Evolutionary conservation across 208 protist species (phyloP), one percentile per base, ranked within the genome.

Genomic region (Trypanosoma brucei): DNA sequence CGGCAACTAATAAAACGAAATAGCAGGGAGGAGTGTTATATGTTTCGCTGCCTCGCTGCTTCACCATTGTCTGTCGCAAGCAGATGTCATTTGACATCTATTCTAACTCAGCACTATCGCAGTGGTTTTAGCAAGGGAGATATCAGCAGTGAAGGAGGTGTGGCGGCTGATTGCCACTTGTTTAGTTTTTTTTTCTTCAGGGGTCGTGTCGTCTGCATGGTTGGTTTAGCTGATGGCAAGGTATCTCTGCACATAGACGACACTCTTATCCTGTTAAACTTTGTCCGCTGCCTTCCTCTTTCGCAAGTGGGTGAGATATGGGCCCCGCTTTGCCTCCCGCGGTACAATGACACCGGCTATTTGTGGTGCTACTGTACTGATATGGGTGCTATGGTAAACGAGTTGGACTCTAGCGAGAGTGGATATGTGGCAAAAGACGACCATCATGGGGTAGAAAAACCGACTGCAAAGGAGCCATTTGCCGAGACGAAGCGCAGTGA

Each of bases 311-410:
- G 80, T 5, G 82, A 91, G 59, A 75, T 74, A 13, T 94, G 88
- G 85, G 82, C 77, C 31, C 88, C 88, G 30, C 34, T 94, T 55
- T 90, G 84, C 59, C 70, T 94, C 9, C 84, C 84, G 2, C 63
- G 70, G 44, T 92, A 86, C 62, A 91, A 92, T 71, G 57, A 63
- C 51, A 78, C 67, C 35, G 84, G 84, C 51, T 94, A 91, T 57
- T 60, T 94, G 11, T 94, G 88, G 85, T 87, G 78, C 58, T 86
- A 94, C 67, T 74, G 76, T 51, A 68, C 68, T 44, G 68, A 74
- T 52, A 59, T 79, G 53, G 74, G 64, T 64, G 57, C 59, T 11
- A 65, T 70, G 54, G 69, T 55, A 39, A 51, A 64, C 8, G 65
- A 72, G 30, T 63, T 54, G 9, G 31, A n/a, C n/a, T 54, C 6